A percentile compares a stretch with the other conserved stretches of the same genome.
Conservation (phyloP, 305 asterid genomes). For the Fraxinus floribunda region DNA sequence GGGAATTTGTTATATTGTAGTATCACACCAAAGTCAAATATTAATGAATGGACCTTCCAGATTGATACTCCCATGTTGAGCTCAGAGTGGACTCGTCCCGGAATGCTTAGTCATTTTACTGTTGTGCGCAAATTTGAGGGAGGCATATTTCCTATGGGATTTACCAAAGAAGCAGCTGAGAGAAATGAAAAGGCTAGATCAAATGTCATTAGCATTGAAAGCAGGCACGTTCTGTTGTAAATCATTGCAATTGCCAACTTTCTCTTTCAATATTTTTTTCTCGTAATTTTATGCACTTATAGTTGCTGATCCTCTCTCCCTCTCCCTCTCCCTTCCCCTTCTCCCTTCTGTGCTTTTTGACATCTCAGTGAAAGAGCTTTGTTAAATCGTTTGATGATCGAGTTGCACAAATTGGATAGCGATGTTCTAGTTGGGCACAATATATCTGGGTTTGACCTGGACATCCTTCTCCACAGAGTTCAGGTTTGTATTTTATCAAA, state of each 20-base stretch:
- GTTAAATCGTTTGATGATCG: conserved; percentile 84
- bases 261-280: conserved; percentile 1
- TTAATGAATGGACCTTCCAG: conserved; percentile 49
- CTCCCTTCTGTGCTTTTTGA: conserved; percentile 8
- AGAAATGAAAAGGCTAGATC: conserved; percentile 83
- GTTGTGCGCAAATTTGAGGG: conserved; percentile 92
- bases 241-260: conserved; percentile 12
- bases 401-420: conserved; percentile 82
- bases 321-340: conserved; percentile 4
- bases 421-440: conserved; percentile 97
- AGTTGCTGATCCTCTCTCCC: conserved; percentile 16
- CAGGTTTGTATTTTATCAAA: conserved; percentile 52
- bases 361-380: conserved; percentile 90
- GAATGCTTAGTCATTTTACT: conserved; percentile 87
- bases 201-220: conserved; percentile 63
- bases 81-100: conserved; percentile 74
- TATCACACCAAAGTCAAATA: conserved; percentile 17
- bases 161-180: conserved; percentile 71
- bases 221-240: conserved; percentile 58
- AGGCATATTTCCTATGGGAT: conserved; percentile 90
- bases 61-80: conserved; percentile 87
- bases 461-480: conserved; percentile 93
- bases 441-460: conserved; percentile 98
- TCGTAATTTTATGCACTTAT: neutral
- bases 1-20: conserved; percentile 14